phyloP scores from a whole-genome alignment of 345 rosid genomes.

The Brassica napus region Da-Ae NC_063449.1:47790501-47791000 shows the following conservation, averaged over 20 bases:
- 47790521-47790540: slow-evolving; percentile 94
- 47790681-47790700: slow-evolving; percentile 61
- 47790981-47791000: slow-evolving; percentile 69
- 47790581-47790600: slow-evolving; percentile 70
- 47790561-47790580: slow-evolving; percentile 91
- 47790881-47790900: slow-evolving; percentile 9
- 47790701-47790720: slow-evolving; percentile 83
- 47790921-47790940: not conserved
- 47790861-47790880: slow-evolving; percentile 66
- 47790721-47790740: slow-evolving; percentile 97
- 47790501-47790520: slow-evolving; percentile 92
- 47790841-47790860: slow-evolving; percentile 88
- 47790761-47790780: slow-evolving; percentile 96
- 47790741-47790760: slow-evolving; percentile 99
- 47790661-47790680: slow-evolving; percentile 77
- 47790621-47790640: slow-evolving; percentile 95
- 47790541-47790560: slow-evolving; percentile 90
- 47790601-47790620: slow-evolving; percentile 90
- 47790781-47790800: slow-evolving; percentile 97
- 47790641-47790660: slow-evolving; percentile 96
- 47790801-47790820: slow-evolving; percentile 98
- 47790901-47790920: slow-evolving; percentile 8
- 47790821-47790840: slow-evolving; percentile 96
- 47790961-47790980: slow-evolving; percentile 96
- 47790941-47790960: slow-evolving; percentile 69